A percentile compares a stretch with the other conserved stretches of the same genome.
Conservation (phyloP, 768 basidiomycete species). For the Collybiopsis confluens region DNA sequence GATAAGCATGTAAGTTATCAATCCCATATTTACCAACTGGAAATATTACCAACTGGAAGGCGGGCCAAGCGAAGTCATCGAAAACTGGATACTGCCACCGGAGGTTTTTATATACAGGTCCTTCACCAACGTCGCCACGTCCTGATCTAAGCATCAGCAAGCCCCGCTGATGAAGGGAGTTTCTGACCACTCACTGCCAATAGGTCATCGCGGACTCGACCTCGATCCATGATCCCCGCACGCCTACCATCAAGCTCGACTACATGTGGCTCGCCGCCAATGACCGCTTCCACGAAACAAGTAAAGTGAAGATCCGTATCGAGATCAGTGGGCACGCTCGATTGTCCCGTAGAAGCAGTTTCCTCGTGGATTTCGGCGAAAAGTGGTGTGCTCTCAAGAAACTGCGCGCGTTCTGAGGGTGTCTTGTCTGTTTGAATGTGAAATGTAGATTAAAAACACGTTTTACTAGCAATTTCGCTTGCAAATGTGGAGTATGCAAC, state of each 20-base stretch:
- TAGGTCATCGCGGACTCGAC: constrained; percentile 49
- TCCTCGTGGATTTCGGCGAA: constrained; percentile 77
- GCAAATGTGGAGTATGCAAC: constrained; percentile 6
- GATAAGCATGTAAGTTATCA: too few species aligned
- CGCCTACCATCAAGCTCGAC: constrained; percentile 85
- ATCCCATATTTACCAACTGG: too few species aligned
- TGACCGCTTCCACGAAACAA: constrained; percentile 68
- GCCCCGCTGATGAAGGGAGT: too few species aligned
- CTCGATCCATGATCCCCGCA: constrained; percentile 76
- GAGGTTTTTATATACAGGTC: constrained; percentile 52
- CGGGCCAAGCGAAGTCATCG: constrained; percentile 55
- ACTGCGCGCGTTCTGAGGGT: constrained; percentile 67
- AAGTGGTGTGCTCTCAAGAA: constrained; percentile 71
- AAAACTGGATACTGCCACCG: constrained; percentile 50
- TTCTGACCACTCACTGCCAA: constrained; percentile 41
- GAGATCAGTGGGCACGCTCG: constrained; percentile 54
- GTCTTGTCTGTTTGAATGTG: constrained; percentile 45
- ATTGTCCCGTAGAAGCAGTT: constrained; percentile 68
- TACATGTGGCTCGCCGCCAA: constrained; percentile 23
- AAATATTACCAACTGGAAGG: neutral
- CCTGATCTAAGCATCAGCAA: too few species aligned
- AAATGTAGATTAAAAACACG: neutral
- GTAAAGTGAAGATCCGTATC: constrained; percentile 84
- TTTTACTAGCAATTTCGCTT: too few species aligned
- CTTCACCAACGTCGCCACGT: constrained; percentile 61